Evolutionary conservation across 192 early-diverging fungal genomes (phyloP).

Genomic region (Coemansia sp.): DNA sequence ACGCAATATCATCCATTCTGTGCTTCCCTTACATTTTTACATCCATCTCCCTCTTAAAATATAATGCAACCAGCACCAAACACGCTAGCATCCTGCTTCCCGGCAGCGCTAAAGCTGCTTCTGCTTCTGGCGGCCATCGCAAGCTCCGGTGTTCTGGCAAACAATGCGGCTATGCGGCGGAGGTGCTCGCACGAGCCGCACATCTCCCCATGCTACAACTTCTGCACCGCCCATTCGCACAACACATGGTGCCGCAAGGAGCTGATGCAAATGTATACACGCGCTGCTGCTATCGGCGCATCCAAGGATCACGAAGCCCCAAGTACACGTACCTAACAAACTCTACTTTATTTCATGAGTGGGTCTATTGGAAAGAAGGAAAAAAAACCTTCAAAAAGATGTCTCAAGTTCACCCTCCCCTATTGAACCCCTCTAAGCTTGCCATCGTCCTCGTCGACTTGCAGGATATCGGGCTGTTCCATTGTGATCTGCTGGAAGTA

Average conservation of each 20-base stretch:
- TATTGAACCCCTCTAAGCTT: not conserved
- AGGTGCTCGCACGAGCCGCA: constrained; percentile 44
- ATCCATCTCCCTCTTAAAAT: no score
- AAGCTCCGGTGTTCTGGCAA: constrained; percentile 3
- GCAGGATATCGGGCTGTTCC: constrained; percentile 48
- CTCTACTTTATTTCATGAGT: no score
- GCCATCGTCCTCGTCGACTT: constrained; percentile 35
- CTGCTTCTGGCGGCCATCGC: no score
- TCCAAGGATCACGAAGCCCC: no score
- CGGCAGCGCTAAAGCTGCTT: no score
- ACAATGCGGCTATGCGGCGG: constrained; percentile 43
- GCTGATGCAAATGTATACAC: constrained; percentile 14
- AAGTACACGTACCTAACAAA: no score
- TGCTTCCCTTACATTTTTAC: no score
- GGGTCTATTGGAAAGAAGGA: no score
- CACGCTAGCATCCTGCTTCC: not conserved
- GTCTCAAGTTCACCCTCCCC: no score
- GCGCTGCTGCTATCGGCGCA: not conserved
- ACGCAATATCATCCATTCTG: no score
- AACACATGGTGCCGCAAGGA: constrained; percentile 43
- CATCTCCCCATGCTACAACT: constrained; percentile 41
- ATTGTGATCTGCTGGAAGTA: constrained; percentile 43
- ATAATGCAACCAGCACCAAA: no score
- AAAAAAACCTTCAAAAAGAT: no score
- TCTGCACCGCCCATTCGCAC: constrained; percentile 43